Conservation (phyloP, 1,139 yeast species). For the Nakaseomyces uthaithaninus region DNA sequence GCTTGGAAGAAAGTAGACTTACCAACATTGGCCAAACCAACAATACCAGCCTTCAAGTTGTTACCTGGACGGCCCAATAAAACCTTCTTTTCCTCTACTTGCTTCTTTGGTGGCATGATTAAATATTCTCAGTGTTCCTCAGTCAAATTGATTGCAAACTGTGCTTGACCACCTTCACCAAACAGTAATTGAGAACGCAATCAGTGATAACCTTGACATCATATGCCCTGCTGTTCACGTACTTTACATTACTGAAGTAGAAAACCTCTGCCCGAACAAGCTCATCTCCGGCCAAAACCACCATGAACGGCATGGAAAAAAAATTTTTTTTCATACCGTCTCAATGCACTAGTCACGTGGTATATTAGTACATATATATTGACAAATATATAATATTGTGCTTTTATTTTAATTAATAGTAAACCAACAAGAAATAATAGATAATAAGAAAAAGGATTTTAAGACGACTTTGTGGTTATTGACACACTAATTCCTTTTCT, state of each 20-base stretch:
- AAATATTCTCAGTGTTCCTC: slow-evolving; percentile 1
- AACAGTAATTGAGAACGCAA: too few species aligned
- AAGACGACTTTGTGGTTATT: too few species aligned
- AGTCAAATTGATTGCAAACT: not conserved
- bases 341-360: not conserved
- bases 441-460: too few species aligned
- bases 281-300: not conserved
- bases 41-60: slow-evolving; percentile 92
- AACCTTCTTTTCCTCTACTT: slow-evolving; percentile 80
- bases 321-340: not conserved
- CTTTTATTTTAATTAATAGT: too few species aligned
- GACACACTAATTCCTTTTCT: too few species aligned
- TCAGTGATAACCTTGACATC: too few species aligned
- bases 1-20: slow-evolving; percentile 89
- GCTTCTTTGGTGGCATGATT: slow-evolving; percentile 93
- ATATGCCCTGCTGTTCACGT: too few species aligned
- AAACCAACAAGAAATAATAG: too few species aligned
- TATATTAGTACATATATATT: not conserved
- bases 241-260: too few species aligned
- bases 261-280: too few species aligned
- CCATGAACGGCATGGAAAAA: slow-evolving; percentile 1
- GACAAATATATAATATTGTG: too few species aligned
- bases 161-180: too few species aligned
- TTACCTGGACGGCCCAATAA: slow-evolving; percentile 97
- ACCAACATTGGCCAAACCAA: slow-evolving; percentile 95